Base-by-base conservation (phyloP, 2,329 filamentous ascomycete genomes). In the Colletotrichum kahawae region DNA sequence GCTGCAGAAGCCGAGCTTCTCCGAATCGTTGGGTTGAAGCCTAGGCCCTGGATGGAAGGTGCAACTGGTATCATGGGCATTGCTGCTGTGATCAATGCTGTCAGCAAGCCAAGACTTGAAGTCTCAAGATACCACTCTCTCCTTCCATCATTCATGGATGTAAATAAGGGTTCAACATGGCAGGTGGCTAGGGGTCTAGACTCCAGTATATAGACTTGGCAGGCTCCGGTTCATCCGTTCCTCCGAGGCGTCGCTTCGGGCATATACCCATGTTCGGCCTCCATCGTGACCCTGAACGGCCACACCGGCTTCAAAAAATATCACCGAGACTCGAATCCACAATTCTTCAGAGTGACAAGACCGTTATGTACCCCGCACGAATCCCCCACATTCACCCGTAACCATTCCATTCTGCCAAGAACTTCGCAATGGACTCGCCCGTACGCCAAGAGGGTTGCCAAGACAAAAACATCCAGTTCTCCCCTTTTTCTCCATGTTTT, bases 311-410 rank as follows among this genome's bases (percentile, higher is more conserved):
- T 60, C 57, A 57, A 43, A 21, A 71, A 66, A 7, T 71, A 36
- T 34, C 62, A 34, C 69, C 60, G 60, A 71, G 29, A 27, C 24
- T 31, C 33, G 29, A 43, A 48, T 38, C 64, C 57, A 33, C 24
- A 54, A 33, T 31, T 36, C n/a, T 14, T 27, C 31, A 8, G 62
- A 34, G 56, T n/a, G 31, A 59, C 57, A 48, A 70, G 43, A 21
- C n/a, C 9, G 27, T 36, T 56, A 70, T 34, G 66, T 65, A 74
- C 59, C 71, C 71, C 66, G 66, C 71, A 70, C 59, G 14, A 14
- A 21, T 72, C 43, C 71, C 71, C 71, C 71, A 57, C 48, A 65
- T 57, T 38, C 33, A 18, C 38, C 54, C 31, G 36, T 51, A n/a
- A 13, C 14, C 36, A 27, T 29, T 73, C 64, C 57, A 63, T 67